Conservation (phyloP, 2,329 filamentous ascomycete species). For the Apiospora malaysiana region DNA sequence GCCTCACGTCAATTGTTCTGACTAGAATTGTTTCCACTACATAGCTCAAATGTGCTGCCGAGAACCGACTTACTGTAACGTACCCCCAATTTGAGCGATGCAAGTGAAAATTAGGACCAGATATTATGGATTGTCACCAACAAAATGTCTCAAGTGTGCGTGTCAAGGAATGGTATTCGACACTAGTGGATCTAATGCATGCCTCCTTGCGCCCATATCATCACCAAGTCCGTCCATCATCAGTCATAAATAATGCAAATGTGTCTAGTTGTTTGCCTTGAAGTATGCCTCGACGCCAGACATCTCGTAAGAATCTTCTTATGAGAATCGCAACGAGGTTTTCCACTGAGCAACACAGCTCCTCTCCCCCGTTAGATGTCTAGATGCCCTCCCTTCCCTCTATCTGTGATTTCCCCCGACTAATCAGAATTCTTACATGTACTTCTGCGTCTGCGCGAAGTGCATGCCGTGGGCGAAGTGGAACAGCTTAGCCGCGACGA, state of each 20-base stretch:
- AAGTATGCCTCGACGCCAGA: neutral
- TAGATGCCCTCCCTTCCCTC: neutral
- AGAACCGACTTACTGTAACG: neutral
- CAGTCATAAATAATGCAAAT: neutral
- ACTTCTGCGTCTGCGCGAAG: constrained; percentile 48
- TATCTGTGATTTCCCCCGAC: too few species aligned
- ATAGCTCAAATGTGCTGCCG: neutral
- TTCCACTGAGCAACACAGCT: too few species aligned
- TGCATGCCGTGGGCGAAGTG: constrained; percentile 65
- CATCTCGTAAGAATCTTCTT: neutral
- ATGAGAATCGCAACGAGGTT: neutral
- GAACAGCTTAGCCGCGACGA: constrained; percentile 62
- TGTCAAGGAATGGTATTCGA: too few species aligned
- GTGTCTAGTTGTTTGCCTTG: neutral
- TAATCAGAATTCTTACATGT: constrained; percentile 16
- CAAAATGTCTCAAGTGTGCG: too few species aligned
- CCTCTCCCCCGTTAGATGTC: too few species aligned
- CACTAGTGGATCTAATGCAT: neutral
- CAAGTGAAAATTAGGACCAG: too few species aligned
- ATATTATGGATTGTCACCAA: too few species aligned
- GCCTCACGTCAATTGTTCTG: neutral
- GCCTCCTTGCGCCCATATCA: neutral
- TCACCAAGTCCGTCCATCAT: neutral
- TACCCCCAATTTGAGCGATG: too few species aligned
- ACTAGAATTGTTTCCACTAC: neutral